Evolutionary conservation across 768 basidiomycete species (phyloP).

Genomic region (Suillus weaverae): DNA sequence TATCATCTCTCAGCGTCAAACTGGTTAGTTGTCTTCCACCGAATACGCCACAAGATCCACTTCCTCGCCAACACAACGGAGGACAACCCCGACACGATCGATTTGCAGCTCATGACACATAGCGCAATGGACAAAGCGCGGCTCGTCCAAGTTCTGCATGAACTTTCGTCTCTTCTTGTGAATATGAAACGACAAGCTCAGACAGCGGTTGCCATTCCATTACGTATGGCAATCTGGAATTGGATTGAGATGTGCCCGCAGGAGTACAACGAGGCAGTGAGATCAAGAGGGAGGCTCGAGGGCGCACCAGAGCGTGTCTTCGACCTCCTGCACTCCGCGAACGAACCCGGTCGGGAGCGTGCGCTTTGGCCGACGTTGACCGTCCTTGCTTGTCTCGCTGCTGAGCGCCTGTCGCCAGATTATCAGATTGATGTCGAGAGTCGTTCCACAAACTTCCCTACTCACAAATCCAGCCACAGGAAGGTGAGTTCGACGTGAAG

Average conservation of each 20-base stretch:
- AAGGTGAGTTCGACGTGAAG: conserved; percentile 20
- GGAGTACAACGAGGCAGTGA: conserved; percentile 76
- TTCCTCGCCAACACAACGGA: conserved; percentile 55
- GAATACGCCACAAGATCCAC: conserved; percentile 70
- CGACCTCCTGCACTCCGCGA: conserved; percentile 65
- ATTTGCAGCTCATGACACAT: conserved; percentile 77
- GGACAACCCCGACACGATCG: conserved; percentile 64
- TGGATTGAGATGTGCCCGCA: conserved; percentile 80
- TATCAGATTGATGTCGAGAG: conserved; percentile 43
- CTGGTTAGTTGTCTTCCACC: conserved; percentile 74
- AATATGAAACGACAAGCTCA: conserved; percentile 80
- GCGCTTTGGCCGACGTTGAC: conserved; percentile 81
- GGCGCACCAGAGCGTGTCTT: conserved; percentile 86
- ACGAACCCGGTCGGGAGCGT: conserved; percentile 44
- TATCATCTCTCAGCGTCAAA: conserved; percentile 88
- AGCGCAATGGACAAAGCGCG: conserved; percentile 70
- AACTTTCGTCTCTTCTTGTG: conserved; percentile 78
- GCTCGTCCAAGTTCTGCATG: conserved; percentile 72
- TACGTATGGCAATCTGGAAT: conserved; percentile 84
- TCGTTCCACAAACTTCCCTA: conserved; percentile 29
- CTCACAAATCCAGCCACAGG: conserved; percentile 32
- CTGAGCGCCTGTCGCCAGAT: conserved; percentile 67
- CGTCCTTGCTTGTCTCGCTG: conserved; percentile 69
- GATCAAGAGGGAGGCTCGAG: conserved; percentile 64
- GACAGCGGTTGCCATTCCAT: conserved; percentile 64